Evolutionary conservation across 345 rosid genomes (phyloP).

Genomic region (Brassica cretica): DNA sequence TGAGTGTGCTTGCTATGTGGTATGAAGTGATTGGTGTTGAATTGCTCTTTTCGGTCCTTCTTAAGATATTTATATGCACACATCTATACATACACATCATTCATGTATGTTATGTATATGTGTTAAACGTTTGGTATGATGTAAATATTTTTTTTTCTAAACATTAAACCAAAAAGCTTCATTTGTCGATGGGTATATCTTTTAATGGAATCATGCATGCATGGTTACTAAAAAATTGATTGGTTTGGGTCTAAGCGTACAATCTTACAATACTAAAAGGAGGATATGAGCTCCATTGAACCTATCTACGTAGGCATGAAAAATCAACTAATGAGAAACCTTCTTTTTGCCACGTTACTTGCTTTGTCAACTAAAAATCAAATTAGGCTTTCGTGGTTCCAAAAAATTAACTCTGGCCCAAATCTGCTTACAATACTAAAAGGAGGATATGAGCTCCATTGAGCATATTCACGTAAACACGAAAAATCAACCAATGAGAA

Average conservation of each 20-base stretch:
- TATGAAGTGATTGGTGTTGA: conserved; percentile 16
- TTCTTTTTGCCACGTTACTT: too few relatives aligned
- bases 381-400: too few relatives aligned
- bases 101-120: neutral
- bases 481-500: too few relatives aligned
- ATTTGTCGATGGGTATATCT: neutral
- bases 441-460: too few relatives aligned
- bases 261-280: neutral
- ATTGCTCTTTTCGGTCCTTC: conserved; percentile 6
- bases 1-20: conserved; percentile 6
- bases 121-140: conserved; percentile 1
- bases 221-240: neutral
- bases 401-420: too few relatives aligned
- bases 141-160: neutral
- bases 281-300: too few relatives aligned
- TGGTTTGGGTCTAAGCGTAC: neutral
- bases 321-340: too few relatives aligned
- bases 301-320: too few relatives aligned
- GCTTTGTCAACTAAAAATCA: too few relatives aligned
- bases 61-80: conserved; percentile 32
- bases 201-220: neutral
- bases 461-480: too few relatives aligned
- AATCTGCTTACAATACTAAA: too few relatives aligned
- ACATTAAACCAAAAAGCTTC: neutral
- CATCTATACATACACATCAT: conserved; percentile 18